These are phyloP conservation scores for Debaryomycetaceae sp. DNA, from an alignment of 1,139 yeast genomes.

Conservation along the genomic window DNA sequence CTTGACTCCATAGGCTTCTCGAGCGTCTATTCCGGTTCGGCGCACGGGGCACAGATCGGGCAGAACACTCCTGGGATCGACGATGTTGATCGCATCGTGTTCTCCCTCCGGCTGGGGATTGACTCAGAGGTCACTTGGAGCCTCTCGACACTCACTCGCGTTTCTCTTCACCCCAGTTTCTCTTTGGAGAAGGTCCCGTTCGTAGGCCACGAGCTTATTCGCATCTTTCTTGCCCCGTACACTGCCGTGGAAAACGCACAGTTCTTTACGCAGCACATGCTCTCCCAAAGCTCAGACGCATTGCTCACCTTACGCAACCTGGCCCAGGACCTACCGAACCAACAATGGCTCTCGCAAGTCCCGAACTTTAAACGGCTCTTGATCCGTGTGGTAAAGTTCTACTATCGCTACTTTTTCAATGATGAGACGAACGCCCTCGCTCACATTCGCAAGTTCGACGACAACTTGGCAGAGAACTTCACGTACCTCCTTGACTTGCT, in stretches of 20 bases:
- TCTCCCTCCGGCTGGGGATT: constrained; percentile 55
- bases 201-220: constrained; percentile 40
- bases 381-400: constrained; percentile 37
- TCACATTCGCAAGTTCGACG: constrained; percentile 16
- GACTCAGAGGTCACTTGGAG: constrained; percentile 60
- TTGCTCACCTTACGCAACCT: constrained; percentile 68
- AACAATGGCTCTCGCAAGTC: constrained; percentile 62
- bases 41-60: constrained; percentile 9
- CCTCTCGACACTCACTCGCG: constrained; percentile 44
- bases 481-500: constrained; percentile 68
- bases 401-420: constrained; percentile 29
- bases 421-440: constrained; percentile 7
- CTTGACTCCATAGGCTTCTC: background rate
- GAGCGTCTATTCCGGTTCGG: constrained; percentile 8
- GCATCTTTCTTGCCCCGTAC: constrained; percentile 26
- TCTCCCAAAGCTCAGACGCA: constrained; percentile 44
- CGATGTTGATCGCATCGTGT: constrained; percentile 45
- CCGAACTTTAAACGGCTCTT: constrained; percentile 36
- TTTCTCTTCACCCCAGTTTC: constrained; percentile 29
- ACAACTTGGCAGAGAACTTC: constrained; percentile 49
- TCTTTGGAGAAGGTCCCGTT: constrained; percentile 38
- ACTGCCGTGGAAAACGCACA: constrained; percentile 17
- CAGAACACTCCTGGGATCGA: constrained; percentile 38
- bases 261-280: constrained; percentile 21
- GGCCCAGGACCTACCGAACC: constrained; percentile 73